Evolutionary conservation across 192 early-diverging fungal species (phyloP).

Genomic region (Backusella australiensis): DNA sequence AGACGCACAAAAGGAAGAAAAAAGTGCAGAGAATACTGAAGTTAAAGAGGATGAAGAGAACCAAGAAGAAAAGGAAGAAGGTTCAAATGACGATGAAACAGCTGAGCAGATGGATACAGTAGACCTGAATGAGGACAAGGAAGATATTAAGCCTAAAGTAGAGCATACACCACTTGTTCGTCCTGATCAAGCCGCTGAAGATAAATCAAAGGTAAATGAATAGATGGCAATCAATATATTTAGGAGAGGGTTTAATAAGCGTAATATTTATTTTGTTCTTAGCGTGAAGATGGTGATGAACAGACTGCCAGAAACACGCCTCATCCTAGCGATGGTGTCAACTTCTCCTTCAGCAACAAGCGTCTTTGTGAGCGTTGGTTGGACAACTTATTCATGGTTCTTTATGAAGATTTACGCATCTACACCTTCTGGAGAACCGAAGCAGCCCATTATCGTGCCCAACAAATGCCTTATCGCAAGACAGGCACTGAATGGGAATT

Average conservation of each 20-base stretch:
- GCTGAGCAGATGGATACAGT: conserved; percentile 41
- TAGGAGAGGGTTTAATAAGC: too few species aligned
- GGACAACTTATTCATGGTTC: conserved; percentile 98
- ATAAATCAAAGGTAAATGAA: conserved; percentile 41
- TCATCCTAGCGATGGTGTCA: conserved; percentile 35
- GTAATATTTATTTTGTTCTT: background rate
- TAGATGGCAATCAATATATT: too few species aligned
- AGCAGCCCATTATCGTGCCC: conserved; percentile 70
- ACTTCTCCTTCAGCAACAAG: conserved; percentile 89
- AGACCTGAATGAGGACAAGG: conserved; percentile 32
- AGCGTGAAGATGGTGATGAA: background rate
- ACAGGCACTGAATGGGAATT: conserved; percentile 98
- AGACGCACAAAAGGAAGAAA: background rate
- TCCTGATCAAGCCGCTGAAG: conserved; percentile 46
- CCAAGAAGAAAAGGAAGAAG: conserved; percentile 27
- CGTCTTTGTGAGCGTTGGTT: conserved; percentile 99
- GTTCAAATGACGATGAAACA: conserved; percentile 28
- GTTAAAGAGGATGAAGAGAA: conserved; percentile 33
- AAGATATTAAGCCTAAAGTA: background rate
- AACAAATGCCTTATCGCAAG: conserved; percentile 82
- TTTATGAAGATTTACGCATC: conserved; percentile 92
- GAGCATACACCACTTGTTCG: conserved; percentile 36
- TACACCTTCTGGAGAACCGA: conserved; percentile 94
- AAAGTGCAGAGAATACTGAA: conserved; percentile 23
- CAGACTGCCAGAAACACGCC: background rate